Base-by-base conservation (phyloP, 2,329 filamentous ascomycete species). In the Pseudocercospora fuligena region DNA sequence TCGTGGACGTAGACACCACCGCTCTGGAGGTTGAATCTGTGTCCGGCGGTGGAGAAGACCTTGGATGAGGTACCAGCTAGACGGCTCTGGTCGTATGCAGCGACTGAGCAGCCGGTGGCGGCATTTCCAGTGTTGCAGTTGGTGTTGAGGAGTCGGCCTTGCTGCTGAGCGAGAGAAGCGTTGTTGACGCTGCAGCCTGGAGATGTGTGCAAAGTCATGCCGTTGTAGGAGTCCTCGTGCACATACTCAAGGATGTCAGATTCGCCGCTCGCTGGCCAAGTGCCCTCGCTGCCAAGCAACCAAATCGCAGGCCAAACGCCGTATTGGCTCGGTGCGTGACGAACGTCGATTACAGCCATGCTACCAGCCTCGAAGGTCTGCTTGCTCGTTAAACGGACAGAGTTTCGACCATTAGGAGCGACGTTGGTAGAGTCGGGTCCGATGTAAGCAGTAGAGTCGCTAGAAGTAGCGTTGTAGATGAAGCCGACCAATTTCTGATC, bases 231-330 rank as follows among this genome's bases (percentile, higher is more conserved):
- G 43, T 78, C 75, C 12, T 80, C 76, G 72, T 85, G 81, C 33
- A 84, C 82, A 23, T 79, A 81, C 69, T 85, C 83, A 46, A 85
- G 72, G 61, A 84, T 83, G 65, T 85, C 83, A 65, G 83, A 83
- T 61, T 85, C 83, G 61, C 83, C 73, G n/a, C 73, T 72, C 1
- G 61, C 63, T 1, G 80, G 80, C 80, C 80, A 82, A 9, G 67
- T 66, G n/a, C 66, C 70, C 8, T 74, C 72, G 3, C 74, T 65
- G 49, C 73, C 68, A n/a, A 77, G 69, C 60, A 80, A 73, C 80
- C 80, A 84, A 60, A 83, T 77, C 0, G 84, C 84, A 33, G 84
- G 83, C 84, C 85, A 87, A 12, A 81, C 80, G 21, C 84, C 84
- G 67, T 81, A 85, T 33, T 81, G 82, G 9, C 78, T 79, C 0